These are phyloP conservation scores for Erodium chrysanthum DNA, from an alignment of 441 rosid genomes.

Conservation along the genomic window DNA sequence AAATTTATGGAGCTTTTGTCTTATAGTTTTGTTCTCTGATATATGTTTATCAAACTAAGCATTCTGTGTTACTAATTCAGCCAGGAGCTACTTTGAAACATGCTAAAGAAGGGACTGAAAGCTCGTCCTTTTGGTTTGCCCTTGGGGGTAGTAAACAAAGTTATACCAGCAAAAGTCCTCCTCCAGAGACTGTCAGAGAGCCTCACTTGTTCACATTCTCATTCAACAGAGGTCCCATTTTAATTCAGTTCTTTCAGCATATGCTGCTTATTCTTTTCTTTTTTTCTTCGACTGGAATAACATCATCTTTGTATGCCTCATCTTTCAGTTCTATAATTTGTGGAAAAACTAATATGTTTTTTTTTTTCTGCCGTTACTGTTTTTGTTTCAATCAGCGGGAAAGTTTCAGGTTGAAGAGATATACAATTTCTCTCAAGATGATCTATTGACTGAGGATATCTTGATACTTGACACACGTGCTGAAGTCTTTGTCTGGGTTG, in stretches of 20 bases:
- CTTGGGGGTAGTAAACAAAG: slow-evolving; percentile 85
- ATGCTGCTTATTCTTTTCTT: slow-evolving; percentile 14
- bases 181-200: slow-evolving; percentile 63
- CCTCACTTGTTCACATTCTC: slow-evolving; percentile 75
- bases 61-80: slow-evolving; percentile 30
- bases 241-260: slow-evolving; percentile 11
- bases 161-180: slow-evolving; percentile 58
- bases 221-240: slow-evolving; percentile 50
- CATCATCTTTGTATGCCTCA: slow-evolving; percentile 1
- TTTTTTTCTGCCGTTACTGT: slow-evolving; percentile 31
- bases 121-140: slow-evolving; percentile 87
- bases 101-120: slow-evolving; percentile 99
- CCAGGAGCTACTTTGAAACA: slow-evolving; percentile 77
- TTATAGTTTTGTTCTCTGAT: neutral
- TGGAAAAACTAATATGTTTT: slow-evolving; percentile 12
- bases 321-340: neutral
- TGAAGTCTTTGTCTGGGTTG: slow-evolving; percentile 96
- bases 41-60: slow-evolving; percentile 4
- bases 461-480: slow-evolving; percentile 87
- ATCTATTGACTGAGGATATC: slow-evolving; percentile 84
- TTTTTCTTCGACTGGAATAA: neutral
- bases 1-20: neutral
- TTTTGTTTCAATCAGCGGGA: slow-evolving; percentile 49
- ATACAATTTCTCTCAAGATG: slow-evolving; percentile 85
- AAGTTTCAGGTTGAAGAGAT: slow-evolving; percentile 95